Base-by-base conservation (phyloP, 1,139 yeast species). In the Sugiyamaella grinbergsii region DNA sequence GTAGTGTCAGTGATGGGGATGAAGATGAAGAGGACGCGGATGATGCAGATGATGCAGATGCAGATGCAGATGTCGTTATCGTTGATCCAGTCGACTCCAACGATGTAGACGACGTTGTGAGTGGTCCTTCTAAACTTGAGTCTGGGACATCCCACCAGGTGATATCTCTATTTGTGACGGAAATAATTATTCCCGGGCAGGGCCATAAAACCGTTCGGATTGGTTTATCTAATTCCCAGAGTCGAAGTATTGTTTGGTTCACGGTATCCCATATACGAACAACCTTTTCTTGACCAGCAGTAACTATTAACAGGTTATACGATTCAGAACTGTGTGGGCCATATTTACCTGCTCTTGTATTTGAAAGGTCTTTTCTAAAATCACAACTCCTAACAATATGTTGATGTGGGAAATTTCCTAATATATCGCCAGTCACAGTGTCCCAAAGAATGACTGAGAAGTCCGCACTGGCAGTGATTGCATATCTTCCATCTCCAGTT, bases 401-500 rank as follows among this genome's bases (percentile, higher is more conserved):
- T 11, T 61, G 57, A 51, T 70, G 73, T 1, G 64, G 60, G 33
- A 68, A 56, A 8, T 57, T 54, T 10, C 58, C 56, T 18, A 62
- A 44, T 5, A 52, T 36, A 36, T 57, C 51, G 5, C 73, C 73
- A 4, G 63, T 59, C 22, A 40, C 36, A 1, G 70, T 62, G 47
- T 63, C 58, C 73, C 73, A 70, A 13, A 70, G 61, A 23, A 59
- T 68, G 16, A 66, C 71, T 1, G 72, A 55, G 54, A 67, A 70
- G 48, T 70, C 73, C 4, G 73, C 73, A 37, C 71, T 65, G 2
- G 71, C 69, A 3, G 71, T 67, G 11, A 64, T 62, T 4, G 68
- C 69, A 47, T 49, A 51, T 2, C 53, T 46, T 5, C 65, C 68
- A 46, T 64, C 64, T 3, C 51, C 43, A 20, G 67, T 62, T 32